Evolutionary conservation across 352 stramenopile species (phyloP), one percentile per base, ranked within the genome.

Genomic region (Phytophthora tentaculata): DNA sequence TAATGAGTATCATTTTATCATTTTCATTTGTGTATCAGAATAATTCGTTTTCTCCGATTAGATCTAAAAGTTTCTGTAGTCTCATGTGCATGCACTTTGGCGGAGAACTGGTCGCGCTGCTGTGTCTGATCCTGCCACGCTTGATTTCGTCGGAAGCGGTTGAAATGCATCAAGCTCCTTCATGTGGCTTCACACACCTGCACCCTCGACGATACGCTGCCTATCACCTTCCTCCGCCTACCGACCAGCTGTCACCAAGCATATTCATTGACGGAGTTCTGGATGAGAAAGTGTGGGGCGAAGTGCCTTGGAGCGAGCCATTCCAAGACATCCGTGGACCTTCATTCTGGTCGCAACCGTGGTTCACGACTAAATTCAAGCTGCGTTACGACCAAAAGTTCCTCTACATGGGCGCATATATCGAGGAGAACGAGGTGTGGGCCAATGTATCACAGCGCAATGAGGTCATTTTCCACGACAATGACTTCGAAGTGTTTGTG

Each of bases 401-500:
- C 39, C 79, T 96, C 16, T 96, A 91, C 54, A 66, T 96, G n/a
- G 83, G 74, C 28, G 86, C 80, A 13, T 85, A 85, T 53, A 9
- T 96, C 24, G 72, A 94, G 64, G 86, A 94, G 54, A 79, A 76
- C 0, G 61, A 65, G 14, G 69, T 94, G 45, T 94, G 85, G 81
- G 88, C 86, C 37, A 94, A 90, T 59, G 58, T 89, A 45, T 84
- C 84, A 0, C 54, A 76, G 13, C 78, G 83, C 50, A 91, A 96
- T 56, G 62, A 79, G 1, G 81, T 95, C 4, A 71, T 94, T 26
- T 95, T 94, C 56, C 76, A 87, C 39, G 92, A 98, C 77, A 97
- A 96, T 51, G 92, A 98, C 77, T 97, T 97, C 74, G 89, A 98
- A 68, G 88, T 97, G 10, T 97, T 98, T 68, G 77, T 97, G 23